Evolutionary conservation across 2,329 filamentous ascomycete species (phyloP), one percentile per base, ranked within the genome.

Genomic region (Biscogniauxia sp.): DNA sequence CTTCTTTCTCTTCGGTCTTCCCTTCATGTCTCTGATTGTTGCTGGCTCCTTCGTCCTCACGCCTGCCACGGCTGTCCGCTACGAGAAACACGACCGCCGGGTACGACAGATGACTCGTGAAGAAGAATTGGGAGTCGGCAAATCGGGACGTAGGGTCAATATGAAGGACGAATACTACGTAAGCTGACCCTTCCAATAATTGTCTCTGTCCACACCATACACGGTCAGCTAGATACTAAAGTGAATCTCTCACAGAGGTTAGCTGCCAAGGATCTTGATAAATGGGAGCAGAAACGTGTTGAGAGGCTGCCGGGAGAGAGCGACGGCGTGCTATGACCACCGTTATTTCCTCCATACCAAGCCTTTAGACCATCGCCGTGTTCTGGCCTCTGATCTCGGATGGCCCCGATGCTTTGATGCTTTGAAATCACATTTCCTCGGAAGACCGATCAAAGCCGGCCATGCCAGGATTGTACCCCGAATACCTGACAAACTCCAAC

Each of bases 281-380:
- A 92, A 72, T 99, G 95, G 95, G 94, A 98, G 75, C 95, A 98
- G 78, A 96, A 95, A 78, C 87, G 96, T 57, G 93, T 98, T 11
- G 88, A 97, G 79, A 83, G 95, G 73, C 83, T 97, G 62, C 88
- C 91, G 20, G 95, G 95, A 67, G 96, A 99, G 76, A 90, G 86
- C 62, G 94, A 99, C 75, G 94, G 94, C 37, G 84, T 91, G 55
- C 74, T 97, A 67, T 89, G 76, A 82, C 19, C 17, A 55, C 32
- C 54, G 13, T 5, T 20, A 23, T 3, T 11, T n/a, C 15, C 55
- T 9, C n/a, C 19, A n/a, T 59, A 32, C 56, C 23, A 53, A 53
- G 37, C 32, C 57, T 23, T 60, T 26, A 23, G 54, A 7, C 20
- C 26, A 61, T 55, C 41, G 3, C 28, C 7, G 28, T 32, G 11